phyloP scores from a whole-genome alignment of 768 basidiomycete species.

The Agaricus blazei region DNA sequence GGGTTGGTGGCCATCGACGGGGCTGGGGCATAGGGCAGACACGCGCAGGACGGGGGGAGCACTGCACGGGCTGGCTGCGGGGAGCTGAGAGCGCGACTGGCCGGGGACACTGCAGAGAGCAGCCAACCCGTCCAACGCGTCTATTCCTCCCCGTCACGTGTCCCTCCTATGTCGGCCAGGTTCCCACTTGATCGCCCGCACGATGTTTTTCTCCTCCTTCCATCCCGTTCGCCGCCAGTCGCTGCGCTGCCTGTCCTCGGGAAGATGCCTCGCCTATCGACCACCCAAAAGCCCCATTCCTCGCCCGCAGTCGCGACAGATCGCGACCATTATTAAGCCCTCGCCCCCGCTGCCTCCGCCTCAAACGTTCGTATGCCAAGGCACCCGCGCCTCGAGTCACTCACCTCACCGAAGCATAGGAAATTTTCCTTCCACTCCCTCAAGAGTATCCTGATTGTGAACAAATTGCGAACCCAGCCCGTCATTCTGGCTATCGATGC shows the following conservation, averaged over 20 bases:
- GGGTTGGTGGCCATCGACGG: conserved; percentile 1
- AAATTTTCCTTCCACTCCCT: conserved; percentile 30
- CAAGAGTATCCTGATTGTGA: conserved; percentile 69
- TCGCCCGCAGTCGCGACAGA: not conserved
- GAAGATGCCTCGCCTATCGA: not conserved
- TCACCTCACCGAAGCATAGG: conserved; percentile 8
- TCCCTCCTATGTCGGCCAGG: not conserved
- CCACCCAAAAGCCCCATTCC: not conserved
- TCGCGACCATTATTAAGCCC: conserved; percentile 1
- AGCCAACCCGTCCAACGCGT: conserved; percentile 4
- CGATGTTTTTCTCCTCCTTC: conserved; percentile 1
- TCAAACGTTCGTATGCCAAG: conserved; percentile 3
- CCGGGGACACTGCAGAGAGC: not conserved
- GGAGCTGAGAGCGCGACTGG: not conserved
- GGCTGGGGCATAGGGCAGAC: not conserved
- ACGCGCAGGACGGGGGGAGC: not conserved
- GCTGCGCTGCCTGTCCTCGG: not conserved
- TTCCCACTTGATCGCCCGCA: not conserved
- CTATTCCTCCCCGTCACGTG: conserved; percentile 6
- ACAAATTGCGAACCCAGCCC: conserved; percentile 74
- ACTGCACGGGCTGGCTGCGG: not conserved
- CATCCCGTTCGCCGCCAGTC: not conserved
- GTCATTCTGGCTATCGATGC: conserved; percentile 74
- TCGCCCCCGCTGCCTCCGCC: not conserved
- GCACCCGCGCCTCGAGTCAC: not conserved